phyloP scores from a whole-genome alignment of 2,329 filamentous ascomycete species.

The Tothia fuscella region DNA sequence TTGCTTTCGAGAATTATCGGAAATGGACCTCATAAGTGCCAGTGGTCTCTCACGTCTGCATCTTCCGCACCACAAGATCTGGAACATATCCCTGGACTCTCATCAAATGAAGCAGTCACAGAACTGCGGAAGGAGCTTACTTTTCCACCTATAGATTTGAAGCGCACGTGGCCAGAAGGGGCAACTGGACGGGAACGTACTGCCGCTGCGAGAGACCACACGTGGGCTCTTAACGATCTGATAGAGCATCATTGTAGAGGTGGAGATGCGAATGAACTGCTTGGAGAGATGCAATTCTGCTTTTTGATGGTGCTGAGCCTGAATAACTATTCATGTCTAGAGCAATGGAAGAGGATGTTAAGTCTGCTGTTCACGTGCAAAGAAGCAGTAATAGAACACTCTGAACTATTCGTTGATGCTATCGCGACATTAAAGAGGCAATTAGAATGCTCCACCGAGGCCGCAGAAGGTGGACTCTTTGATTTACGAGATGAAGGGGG shows the following conservation, averaged over 20 bases:
- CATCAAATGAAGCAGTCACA: slow-evolving; percentile 13
- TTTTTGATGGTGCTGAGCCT: slow-evolving; percentile 52
- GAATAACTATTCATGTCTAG: slow-evolving; percentile 53
- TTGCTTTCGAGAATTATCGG: slow-evolving; percentile 41
- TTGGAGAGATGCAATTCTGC: slow-evolving; percentile 51
- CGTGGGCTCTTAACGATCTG: slow-evolving; percentile 47
- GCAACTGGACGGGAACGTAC: slow-evolving; percentile 51
- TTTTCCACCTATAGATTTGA: slow-evolving; percentile 48
- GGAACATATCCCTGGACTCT: slow-evolving; percentile 49
- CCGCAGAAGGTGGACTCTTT: slow-evolving; percentile 49
- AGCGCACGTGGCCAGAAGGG: slow-evolving; percentile 49
- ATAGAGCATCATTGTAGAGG: slow-evolving; percentile 26
- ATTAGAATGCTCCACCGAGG: slow-evolving; percentile 43
- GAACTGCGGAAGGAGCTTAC: slow-evolving; percentile 33
- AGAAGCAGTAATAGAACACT: slow-evolving; percentile 35
- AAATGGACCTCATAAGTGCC: slow-evolving; percentile 25
- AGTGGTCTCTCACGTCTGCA: slow-evolving; percentile 46
- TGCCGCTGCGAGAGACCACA: slow-evolving; percentile 49
- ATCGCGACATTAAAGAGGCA: slow-evolving; percentile 40
- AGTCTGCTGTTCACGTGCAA: slow-evolving; percentile 45
- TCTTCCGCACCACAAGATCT: slow-evolving; percentile 44
- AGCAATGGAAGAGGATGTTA: slow-evolving; percentile 53
- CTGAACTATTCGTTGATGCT: slow-evolving; percentile 40
- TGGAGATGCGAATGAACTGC: slow-evolving; percentile 18
- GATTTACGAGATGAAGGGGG: slow-evolving; percentile 44